Evolutionary conservation across 306 rosid species (phyloP).

Genomic region (Vicia villosa): DNA sequence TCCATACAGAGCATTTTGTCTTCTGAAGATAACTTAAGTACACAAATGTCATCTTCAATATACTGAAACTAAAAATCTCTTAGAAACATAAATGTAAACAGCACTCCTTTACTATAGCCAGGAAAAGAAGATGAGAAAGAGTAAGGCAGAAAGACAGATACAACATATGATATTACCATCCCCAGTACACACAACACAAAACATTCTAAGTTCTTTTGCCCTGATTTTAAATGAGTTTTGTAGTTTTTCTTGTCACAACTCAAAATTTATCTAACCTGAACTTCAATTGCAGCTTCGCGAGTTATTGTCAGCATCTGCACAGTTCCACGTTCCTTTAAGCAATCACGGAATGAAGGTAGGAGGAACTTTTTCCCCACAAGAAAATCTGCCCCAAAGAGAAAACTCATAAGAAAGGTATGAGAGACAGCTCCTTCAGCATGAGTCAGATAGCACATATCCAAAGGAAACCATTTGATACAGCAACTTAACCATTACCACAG

Average conservation of each 20-base stretch:
- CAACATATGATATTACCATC: neutral
- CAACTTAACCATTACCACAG: conserved; percentile 98
- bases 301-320: conserved; percentile 90
- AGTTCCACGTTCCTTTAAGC: conserved; percentile 92
- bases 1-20: no score
- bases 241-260: conserved; percentile 21
- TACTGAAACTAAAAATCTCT: no score
- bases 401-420: conserved; percentile 57
- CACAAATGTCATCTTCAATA: no score
- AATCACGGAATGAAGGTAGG: conserved; percentile 85
- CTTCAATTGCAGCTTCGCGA: conserved; percentile 96
- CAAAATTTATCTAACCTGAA: conserved; percentile 67
- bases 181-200: conserved; percentile 1
- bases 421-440: conserved; percentile 76
- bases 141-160: neutral
- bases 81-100: neutral
- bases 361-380: conserved; percentile 76
- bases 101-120: neutral
- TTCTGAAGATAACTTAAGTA: no score
- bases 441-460: conserved; percentile 70
- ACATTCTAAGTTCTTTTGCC: conserved; percentile 1
- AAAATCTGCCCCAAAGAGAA: conserved; percentile 95
- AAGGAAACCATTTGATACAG: conserved; percentile 70
- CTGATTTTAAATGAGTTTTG: conserved; percentile 20
- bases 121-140: neutral